Evolutionary conservation across 2,329 filamentous ascomycete species (phyloP).

Genomic region (Colletotrichum sp.): DNA sequence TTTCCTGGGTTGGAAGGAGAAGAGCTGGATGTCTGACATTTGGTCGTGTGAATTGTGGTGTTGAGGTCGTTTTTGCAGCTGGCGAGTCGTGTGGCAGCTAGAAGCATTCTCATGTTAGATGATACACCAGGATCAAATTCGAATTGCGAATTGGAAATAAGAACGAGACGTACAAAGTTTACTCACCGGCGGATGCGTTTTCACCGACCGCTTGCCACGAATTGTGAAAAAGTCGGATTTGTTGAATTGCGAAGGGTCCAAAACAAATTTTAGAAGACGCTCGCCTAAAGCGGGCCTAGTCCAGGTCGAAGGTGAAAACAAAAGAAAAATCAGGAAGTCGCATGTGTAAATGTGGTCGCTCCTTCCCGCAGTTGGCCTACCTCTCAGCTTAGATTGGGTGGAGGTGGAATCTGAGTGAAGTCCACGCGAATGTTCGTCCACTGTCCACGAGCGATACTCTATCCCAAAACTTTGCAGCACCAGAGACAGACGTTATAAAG

Average conservation of each 20-base stretch:
- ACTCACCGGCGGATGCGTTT: accelerated
- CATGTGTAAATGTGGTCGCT: neutral
- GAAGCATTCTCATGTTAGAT: neutral
- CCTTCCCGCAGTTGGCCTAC: neutral
- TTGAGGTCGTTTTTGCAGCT: neutral
- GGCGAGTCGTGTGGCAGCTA: neutral
- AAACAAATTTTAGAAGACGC: neutral
- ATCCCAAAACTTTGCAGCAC: neutral
- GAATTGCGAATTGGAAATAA: neutral
- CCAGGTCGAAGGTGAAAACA: neutral
- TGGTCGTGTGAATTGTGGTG: neutral
- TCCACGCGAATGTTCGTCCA: neutral
- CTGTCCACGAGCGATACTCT: neutral
- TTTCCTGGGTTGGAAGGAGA: neutral
- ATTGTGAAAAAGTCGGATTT: neutral
- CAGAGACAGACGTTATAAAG: no score
- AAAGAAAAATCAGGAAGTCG: neutral
- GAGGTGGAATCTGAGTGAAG: neutral
- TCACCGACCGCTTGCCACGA: accelerated
- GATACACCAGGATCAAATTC: neutral
- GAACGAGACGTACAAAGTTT: neutral
- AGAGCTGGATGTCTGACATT: neutral
- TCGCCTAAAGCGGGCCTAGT: neutral
- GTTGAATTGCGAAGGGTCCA: neutral
- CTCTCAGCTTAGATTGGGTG: neutral